Percentiles rank a stretch among this genome's conserved stretches.
These are phyloP conservation scores for Leccinum griseonigrum DNA, from an alignment of 1,284 basidiomycete species.

Conservation along the genomic window DNA sequence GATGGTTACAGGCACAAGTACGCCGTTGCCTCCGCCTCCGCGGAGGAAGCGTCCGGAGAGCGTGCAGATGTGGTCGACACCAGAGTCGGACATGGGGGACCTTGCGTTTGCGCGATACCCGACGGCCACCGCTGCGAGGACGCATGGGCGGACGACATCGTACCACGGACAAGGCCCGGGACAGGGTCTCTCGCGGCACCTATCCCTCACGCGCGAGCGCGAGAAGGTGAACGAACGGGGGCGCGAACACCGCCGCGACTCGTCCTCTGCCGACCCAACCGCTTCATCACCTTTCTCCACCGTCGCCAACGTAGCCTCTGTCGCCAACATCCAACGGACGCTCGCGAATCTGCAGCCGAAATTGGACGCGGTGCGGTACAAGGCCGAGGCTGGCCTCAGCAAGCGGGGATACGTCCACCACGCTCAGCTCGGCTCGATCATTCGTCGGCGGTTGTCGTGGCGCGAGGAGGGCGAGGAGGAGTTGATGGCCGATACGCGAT, in stretches of 20 bases:
- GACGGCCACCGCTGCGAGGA: background rate
- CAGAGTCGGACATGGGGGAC: constrained; percentile 4
- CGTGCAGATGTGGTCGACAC: constrained; percentile 45
- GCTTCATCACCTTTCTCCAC: background rate
- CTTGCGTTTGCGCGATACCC: background rate
- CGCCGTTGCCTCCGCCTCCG: constrained; percentile 40
- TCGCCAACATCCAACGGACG: constrained; percentile 46
- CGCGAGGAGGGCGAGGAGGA: constrained; percentile 33
- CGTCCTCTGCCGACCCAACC: background rate
- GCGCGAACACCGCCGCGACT: background rate
- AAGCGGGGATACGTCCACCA: constrained; percentile 53
- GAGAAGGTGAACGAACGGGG: constrained; percentile 1
- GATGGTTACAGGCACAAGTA: constrained; percentile 10
- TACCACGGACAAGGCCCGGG: constrained; percentile 20
- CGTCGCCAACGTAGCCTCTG: constrained; percentile 23
- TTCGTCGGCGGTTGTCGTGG: constrained; percentile 12
- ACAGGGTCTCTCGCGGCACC: constrained; percentile 36
- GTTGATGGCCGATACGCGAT: constrained; percentile 28
- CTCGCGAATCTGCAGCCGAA: constrained; percentile 47
- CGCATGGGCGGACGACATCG: constrained; percentile 21
- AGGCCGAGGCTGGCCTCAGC: constrained; percentile 66
- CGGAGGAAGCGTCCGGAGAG: constrained; percentile 61
- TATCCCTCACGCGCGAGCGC: constrained; percentile 32
- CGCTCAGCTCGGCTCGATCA: constrained; percentile 19
- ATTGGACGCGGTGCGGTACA: constrained; percentile 59